A percentile compares a stretch with the other conserved stretches of the same genome.
phyloP scores from a whole-genome alignment of 495 filamentous ascomycete genomes.

The Trichoderma gamsii region DNA sequence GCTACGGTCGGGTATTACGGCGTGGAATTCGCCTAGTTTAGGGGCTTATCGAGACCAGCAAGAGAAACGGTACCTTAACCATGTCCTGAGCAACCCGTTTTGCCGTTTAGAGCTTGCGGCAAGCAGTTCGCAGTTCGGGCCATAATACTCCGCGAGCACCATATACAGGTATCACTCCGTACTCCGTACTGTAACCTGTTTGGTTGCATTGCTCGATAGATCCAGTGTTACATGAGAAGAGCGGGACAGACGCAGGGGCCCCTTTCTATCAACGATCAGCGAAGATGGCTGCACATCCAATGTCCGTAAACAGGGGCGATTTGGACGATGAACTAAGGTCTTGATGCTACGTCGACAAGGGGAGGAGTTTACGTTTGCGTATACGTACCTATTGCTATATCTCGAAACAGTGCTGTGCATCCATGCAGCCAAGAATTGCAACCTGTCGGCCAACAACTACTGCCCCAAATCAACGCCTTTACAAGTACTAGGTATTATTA shows the following conservation, averaged over 20 bases:
- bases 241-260: background rate
- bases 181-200: conserved; percentile 6
- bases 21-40: background rate
- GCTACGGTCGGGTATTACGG: background rate
- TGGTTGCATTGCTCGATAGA: background rate
- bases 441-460: too few relatives aligned
- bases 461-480: too few relatives aligned
- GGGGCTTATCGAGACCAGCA: background rate
- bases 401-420: background rate
- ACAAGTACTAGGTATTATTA: background rate
- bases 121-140: background rate
- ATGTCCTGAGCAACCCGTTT: too few relatives aligned
- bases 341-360: background rate
- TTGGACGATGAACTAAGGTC: background rate
- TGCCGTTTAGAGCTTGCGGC: background rate
- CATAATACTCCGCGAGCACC: background rate
- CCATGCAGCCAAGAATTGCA: too few relatives aligned
- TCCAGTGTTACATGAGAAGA: conserved; percentile 4
- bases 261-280: background rate
- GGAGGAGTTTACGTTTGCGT: background rate
- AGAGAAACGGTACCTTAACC: too few relatives aligned
- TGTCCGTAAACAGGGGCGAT: background rate
- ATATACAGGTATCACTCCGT: conserved; percentile 6
- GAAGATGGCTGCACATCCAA: background rate
- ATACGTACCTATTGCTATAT: background rate